Base-by-base conservation (phyloP, 2,329 filamentous ascomycete species). In the Tolypocladium sp. region DNA sequence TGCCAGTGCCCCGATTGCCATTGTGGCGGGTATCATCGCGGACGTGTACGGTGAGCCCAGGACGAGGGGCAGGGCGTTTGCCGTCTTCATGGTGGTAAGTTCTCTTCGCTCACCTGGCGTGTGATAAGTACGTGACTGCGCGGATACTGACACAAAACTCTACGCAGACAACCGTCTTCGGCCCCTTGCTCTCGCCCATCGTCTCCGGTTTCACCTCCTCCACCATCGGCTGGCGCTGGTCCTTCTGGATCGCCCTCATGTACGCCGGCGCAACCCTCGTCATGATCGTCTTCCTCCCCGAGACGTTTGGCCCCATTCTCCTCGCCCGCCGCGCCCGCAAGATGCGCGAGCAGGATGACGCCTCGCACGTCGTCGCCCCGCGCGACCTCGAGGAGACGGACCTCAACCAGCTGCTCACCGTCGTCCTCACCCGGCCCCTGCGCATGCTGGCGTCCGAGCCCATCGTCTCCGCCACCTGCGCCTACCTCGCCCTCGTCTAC, bases 361-460 rank as follows among this genome's bases (percentile, higher is more conserved):
- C 77, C 54, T 67, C 62, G 38, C 67, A 77, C 61, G 80, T 85
- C 57, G 74, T 84, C 57, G 82, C 88, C 1, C 82, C 83, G 0
- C 78, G 83, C 56, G 87, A 91, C 67, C 72, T 90, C 27, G 84
- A 90, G 65, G 79, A 81, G 35, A 79, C 79, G 52, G 72, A 85
- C 60, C 57, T 82, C 49, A 77, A 74, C 41, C 81, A 88, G 63
- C 79, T 90, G 57, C 70, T 86, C n/a, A 84, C 81, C 1, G 82
- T 88, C n/a, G 86, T 91, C 0, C 74, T 92, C 42, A 87, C 85
- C 1, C 77, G 90, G 0, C 90, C 90, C 0, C 71, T 92, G 7
- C 80, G 86, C 33, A 93, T 93, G 90, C 76, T 88, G 38, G 52
- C 82, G 56, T 86, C 81, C 51, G 90, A 94, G 68, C 85, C 87